phyloP scores from a whole-genome alignment of 805 yeast species.

The Yamadazyma sp. region DNA sequence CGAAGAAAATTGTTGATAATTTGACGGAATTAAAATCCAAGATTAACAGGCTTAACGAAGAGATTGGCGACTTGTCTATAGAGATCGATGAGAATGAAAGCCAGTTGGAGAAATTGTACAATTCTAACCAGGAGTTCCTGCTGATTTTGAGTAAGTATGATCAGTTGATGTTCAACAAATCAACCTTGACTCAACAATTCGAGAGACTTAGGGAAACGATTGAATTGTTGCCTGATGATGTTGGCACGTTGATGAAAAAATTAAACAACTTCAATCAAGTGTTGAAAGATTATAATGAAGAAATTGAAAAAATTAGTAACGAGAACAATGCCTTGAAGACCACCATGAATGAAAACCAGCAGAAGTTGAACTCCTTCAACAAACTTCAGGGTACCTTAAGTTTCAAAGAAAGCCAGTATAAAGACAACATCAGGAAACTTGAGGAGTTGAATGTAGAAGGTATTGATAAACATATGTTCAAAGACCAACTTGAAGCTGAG shows the following conservation, averaged over 20 bases:
- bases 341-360: slow-evolving; percentile 1
- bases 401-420: slow-evolving; percentile 40
- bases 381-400: slow-evolving; percentile 57
- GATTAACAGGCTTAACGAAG: slow-evolving; percentile 43
- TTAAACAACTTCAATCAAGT: slow-evolving; percentile 29
- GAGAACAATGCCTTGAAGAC: slow-evolving; percentile 19
- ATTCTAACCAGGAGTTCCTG: slow-evolving; percentile 80
- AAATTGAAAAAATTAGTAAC: slow-evolving; percentile 37
- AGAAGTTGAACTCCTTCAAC: slow-evolving; percentile 28
- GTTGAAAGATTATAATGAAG: slow-evolving; percentile 29
- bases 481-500: neutral
- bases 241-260: slow-evolving; percentile 29
- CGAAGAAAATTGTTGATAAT: slow-evolving; percentile 54
- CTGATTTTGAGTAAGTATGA: slow-evolving; percentile 63
- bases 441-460: neutral
- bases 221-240: slow-evolving; percentile 43
- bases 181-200: slow-evolving; percentile 50
- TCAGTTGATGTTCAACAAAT: slow-evolving; percentile 49
- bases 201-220: slow-evolving; percentile 49
- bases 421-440: slow-evolving; percentile 16
- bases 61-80: slow-evolving; percentile 49
- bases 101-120: slow-evolving; percentile 64
- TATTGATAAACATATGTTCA: slow-evolving; percentile 2
- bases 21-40: slow-evolving; percentile 43
- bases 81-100: slow-evolving; percentile 54